Percentiles rank a stretch among this genome's conserved stretches.
Conservation (phyloP, 306 rosid species). For the cucumber (Cucumis sativus) region Cucumber_9930_V3 NC_026659.2:15305501-15306000, state of each 20-base stretch:
- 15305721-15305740: not conserved
- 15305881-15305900: not conserved
- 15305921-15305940: not conserved
- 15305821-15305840: not conserved
- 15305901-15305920: not conserved
- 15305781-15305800: not conserved
- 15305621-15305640: not conserved
- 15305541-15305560: conserved; percentile 40
- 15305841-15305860: not conserved
- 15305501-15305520: not conserved
- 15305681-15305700: conserved; percentile 51
- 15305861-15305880: not conserved
- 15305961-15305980: not conserved
- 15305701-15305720: conserved; percentile 53
- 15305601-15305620: conserved; percentile 19
- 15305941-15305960: not conserved
- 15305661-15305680: not conserved
- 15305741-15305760: conserved; percentile 3
- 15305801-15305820: not conserved
- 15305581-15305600: conserved; percentile 26
- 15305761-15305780: not conserved
- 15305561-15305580: conserved; percentile 28
- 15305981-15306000: not conserved
- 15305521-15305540: conserved; percentile 36
- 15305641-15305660: not conserved